These are phyloP conservation scores for Colletotrichum plurivorum DNA, from an alignment of 2,329 filamentous ascomycete genomes.

Conservation along the genomic window DNA sequence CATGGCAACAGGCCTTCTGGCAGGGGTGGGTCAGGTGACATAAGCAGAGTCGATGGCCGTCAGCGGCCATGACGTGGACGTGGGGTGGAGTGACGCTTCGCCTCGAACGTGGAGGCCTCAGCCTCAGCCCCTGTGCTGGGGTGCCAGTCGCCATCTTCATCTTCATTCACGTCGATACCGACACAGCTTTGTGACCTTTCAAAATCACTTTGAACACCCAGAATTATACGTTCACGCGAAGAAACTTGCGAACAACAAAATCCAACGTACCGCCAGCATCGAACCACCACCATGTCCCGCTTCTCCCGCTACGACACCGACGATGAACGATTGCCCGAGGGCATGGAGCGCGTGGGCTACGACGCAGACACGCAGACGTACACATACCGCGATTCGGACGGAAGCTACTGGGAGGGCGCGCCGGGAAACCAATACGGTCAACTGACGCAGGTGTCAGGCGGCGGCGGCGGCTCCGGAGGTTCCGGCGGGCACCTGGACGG, in stretches of 20 bases:
- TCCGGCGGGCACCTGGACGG: slow-evolving; percentile 52
- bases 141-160: background rate
- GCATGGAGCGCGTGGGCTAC: slow-evolving; percentile 69
- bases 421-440: slow-evolving; percentile 65
- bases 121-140: background rate
- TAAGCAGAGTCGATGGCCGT: background rate
- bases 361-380: slow-evolving; percentile 69
- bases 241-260: background rate
- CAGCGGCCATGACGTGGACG: slow-evolving; percentile 8
- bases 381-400: slow-evolving; percentile 64
- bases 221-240: background rate
- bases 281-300: slow-evolving; percentile 53
- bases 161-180: background rate
- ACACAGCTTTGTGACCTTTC: too few species aligned
- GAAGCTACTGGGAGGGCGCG: slow-evolving; percentile 64
- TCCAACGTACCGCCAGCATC: background rate
- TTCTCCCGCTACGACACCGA: slow-evolving; percentile 62
- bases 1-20: too few species aligned
- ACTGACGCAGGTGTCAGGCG: slow-evolving; percentile 56
- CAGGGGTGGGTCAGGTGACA: background rate
- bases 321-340: slow-evolving; percentile 66
- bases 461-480: slow-evolving; percentile 26
- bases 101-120: slow-evolving; percentile 2
- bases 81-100: background rate
- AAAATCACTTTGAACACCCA: too few species aligned